These are phyloP conservation scores for Penicillium sp. DNA, from an alignment of 2,329 filamentous ascomycete species.

Conservation along the genomic window DNA sequence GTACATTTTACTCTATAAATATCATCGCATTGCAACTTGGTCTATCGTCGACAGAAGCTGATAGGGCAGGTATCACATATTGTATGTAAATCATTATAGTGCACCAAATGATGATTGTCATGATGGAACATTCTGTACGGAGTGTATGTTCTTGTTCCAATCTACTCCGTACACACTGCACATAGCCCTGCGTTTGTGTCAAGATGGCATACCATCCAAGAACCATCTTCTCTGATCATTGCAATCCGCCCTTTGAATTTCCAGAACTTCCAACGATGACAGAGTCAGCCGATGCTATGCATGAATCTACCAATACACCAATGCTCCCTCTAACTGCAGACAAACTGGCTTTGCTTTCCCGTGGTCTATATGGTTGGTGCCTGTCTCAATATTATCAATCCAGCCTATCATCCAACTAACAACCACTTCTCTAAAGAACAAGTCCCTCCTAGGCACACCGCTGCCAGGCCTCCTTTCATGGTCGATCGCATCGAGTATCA, in stretches of 20 bases:
- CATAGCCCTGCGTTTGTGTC: too few relatives aligned
- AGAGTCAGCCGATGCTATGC: background rate
- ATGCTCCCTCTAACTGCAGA: background rate
- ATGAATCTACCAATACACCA: background rate
- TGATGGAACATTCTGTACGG: too few relatives aligned
- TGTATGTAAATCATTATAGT: background rate
- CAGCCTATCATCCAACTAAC: background rate
- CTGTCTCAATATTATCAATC: background rate
- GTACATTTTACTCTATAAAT: background rate
- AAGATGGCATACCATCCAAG: background rate
- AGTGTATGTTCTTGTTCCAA: too few relatives aligned
- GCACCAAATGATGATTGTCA: background rate
- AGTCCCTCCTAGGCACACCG: background rate
- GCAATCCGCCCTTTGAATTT: background rate
- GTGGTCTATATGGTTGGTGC: background rate
- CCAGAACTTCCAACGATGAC: background rate
- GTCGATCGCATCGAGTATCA: background rate
- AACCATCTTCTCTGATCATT: background rate
- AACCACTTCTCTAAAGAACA: background rate
- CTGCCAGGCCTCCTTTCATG: background rate
- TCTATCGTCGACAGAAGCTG: background rate
- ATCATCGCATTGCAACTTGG: background rate
- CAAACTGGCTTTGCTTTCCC: background rate
- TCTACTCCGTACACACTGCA: too few relatives aligned
- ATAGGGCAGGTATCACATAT: conserved; percentile 2